Evolutionary conservation across 2,329 filamentous ascomycete genomes (phyloP), one percentile per base, ranked within the genome.

Genomic region (Calonectria crousiana): DNA sequence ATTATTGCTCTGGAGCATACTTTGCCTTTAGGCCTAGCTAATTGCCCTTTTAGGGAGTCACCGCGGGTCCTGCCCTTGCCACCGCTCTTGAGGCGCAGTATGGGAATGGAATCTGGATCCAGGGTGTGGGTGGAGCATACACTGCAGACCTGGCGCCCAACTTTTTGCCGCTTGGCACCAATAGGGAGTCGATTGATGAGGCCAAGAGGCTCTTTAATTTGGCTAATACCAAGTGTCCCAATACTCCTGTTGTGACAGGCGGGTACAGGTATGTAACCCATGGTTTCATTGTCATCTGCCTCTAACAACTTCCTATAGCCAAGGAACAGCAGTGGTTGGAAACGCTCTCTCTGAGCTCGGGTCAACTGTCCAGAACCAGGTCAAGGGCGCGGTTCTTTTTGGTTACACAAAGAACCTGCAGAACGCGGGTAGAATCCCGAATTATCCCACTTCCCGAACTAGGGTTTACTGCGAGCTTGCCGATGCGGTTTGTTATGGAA

Each of bases 401-500:
- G 84, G 85, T 0, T 85, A 86, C 74, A 85, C 85, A 69, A 84
- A 85, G 81, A 86, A 86, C 77, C 69, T 80, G 69, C 85, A 86
- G 78, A 84, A 86, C 68, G 56, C 62, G 9, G 83, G 84, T 44
- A 72, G 78, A 47, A 85, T 87, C 52, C 82, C 82, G 65, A 82
- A 84, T 74, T 86, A 82, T 73, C 81, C 84, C 0, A 67, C 66
- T 1, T 76, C 79, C 52, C 79, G 82, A 60, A 82, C 82, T 32
- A 72, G 81, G 74, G 79, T 86, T 10, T 86, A 79, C 78, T 87
- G 85, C 77, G 81, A 80, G 8, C 20, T 52, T 8, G 75, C 76
- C 4, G 85, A 87, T 44, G 75, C 78, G 4, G 82, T 85, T 28
- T 85, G 84, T 75, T 71, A 34, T 13, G 85, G 84, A 41, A 81